Evolutionary conservation across 176 grass and related monocot species (phyloP).

Genomic region (Avena eriantha): DNA sequence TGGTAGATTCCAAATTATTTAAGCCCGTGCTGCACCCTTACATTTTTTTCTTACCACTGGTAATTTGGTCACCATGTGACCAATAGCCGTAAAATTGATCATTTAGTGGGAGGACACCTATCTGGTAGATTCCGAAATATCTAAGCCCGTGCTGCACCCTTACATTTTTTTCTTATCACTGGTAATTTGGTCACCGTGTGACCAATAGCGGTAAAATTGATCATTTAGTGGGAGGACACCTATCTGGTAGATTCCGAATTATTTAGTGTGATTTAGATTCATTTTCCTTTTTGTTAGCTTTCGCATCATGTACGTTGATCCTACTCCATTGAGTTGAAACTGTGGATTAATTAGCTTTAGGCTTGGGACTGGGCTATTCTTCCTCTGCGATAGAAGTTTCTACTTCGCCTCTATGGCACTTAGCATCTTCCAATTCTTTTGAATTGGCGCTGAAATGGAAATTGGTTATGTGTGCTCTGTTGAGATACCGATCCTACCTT

Average conservation of each 20-base stretch:
- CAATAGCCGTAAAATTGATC: too few relatives aligned
- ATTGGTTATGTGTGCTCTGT: background rate
- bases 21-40: too few relatives aligned
- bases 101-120: too few relatives aligned
- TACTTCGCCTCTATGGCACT: background rate
- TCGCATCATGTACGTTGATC: background rate
- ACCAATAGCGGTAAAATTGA: background rate
- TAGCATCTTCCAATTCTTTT: conserved; percentile 1
- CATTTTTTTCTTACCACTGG: too few relatives aligned
- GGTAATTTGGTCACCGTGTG: too few relatives aligned
- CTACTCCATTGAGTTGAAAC: background rate
- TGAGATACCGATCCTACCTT: background rate
- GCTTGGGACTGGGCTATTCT: background rate
- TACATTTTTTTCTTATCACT: too few relatives aligned
- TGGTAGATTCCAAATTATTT: too few relatives aligned
- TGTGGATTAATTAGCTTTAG: background rate
- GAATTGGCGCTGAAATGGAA: background rate
- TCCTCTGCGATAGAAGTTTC: background rate
- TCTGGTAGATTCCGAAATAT: too few relatives aligned
- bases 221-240: background rate
- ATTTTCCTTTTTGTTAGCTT: background rate
- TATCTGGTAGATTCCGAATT: conserved; percentile 10
- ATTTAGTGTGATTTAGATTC: background rate
- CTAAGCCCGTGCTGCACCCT: too few relatives aligned
- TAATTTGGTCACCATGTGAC: too few relatives aligned